phyloP scores from a whole-genome alignment of 139 green algal genomes.

The Closterium sp. region DNA sequence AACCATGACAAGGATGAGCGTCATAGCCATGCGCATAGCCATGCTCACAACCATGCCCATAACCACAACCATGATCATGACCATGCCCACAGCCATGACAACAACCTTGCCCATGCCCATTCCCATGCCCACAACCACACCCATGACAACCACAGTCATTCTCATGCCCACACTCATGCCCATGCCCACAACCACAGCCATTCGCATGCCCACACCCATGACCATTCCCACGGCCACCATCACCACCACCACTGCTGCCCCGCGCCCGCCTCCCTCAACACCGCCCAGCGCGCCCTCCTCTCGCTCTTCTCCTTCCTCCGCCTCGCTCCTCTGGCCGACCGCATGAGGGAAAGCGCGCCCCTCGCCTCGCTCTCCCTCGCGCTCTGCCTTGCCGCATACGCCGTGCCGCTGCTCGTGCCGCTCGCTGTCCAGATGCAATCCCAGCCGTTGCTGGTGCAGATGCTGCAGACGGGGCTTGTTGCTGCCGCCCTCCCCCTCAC shows the following conservation, averaged over 20 bases:
- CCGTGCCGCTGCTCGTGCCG: constrained; percentile 4
- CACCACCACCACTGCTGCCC: neutral
- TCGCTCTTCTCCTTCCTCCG: neutral
- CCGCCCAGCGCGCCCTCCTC: constrained; percentile 19
- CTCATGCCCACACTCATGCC: constrained; percentile 6
- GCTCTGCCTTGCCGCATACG: constrained; percentile 7
- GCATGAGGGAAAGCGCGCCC: constrained; percentile 42
- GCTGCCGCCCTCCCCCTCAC: constrained; percentile 17
- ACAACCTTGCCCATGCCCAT: constrained; percentile 39
- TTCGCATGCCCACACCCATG: constrained; percentile 27
- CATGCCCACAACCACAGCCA: constrained; percentile 22
- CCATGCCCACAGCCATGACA: constrained; percentile 7
- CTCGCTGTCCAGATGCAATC: neutral
- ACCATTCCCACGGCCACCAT: constrained; percentile 4
- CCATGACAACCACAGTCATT: constrained; percentile 17
- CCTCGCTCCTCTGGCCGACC: constrained; percentile 20
- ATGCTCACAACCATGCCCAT: no score
- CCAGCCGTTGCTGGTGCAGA: neutral
- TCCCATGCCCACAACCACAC: constrained; percentile 11
- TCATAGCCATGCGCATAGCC: no score
- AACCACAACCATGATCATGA: no score
- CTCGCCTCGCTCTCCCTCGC: constrained; percentile 13
- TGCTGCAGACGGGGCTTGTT: constrained; percentile 10
- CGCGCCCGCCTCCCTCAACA: constrained; percentile 11
- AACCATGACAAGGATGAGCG: no score